phyloP scores from a whole-genome alignment of 805 yeast species.

The Saccharomycopsis lassenensis region DNA sequence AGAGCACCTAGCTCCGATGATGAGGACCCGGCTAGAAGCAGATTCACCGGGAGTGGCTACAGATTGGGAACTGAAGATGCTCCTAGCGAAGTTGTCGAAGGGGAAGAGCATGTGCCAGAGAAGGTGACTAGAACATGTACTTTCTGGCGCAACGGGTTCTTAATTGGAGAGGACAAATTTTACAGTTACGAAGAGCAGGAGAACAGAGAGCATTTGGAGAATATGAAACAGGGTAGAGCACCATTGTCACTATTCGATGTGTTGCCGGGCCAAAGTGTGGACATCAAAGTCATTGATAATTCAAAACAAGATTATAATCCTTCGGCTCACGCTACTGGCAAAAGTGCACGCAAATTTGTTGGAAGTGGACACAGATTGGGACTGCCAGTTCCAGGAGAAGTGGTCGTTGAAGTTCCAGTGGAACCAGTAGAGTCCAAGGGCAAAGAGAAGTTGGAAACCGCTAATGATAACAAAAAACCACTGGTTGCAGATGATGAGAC shows the following conservation, averaged over 20 bases:
- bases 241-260: conserved; percentile 78
- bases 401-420: conserved; percentile 13
- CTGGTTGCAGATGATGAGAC: conserved; percentile 42
- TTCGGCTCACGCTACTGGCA: conserved; percentile 54
- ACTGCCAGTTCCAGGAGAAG: conserved; percentile 75
- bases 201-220: conserved; percentile 67
- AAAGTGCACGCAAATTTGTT: conserved; percentile 49
- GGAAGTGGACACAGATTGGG: conserved; percentile 86
- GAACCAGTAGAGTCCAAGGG: conserved; percentile 21
- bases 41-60: conserved; percentile 31
- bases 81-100: conserved; percentile 27
- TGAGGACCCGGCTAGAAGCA: conserved; percentile 17
- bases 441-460: conserved; percentile 19
- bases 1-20: conserved; percentile 27
- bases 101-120: conserved; percentile 26
- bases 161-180: conserved; percentile 83
- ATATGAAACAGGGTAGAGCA: conserved; percentile 82
- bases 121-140: conserved; percentile 74
- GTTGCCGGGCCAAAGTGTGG: conserved; percentile 84
- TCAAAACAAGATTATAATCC: conserved; percentile 70
- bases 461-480: conserved; percentile 20
- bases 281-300: conserved; percentile 73
- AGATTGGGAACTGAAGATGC: conserved; percentile 29
- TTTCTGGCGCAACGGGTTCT: conserved; percentile 95
- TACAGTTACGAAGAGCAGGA: conserved; percentile 86